Conservation (phyloP, 2,329 filamentous ascomycete species). For the Ascosphaera aggregata region DNA sequence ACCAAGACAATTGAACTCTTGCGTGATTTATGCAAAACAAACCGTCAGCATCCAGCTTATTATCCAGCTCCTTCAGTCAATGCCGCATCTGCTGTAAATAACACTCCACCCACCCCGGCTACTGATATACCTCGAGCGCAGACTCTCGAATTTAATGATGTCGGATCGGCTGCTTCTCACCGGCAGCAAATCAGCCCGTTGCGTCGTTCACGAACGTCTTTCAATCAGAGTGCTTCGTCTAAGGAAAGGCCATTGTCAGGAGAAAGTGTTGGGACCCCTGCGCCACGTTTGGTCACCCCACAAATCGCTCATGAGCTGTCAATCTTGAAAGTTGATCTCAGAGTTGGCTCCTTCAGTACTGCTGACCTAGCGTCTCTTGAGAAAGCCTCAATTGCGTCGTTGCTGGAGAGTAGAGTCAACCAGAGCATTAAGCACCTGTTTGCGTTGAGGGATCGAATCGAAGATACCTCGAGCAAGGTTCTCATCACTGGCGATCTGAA, state of each 20-base stretch:
- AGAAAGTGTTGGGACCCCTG: constrained; percentile 29
- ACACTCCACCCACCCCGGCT: constrained; percentile 7
- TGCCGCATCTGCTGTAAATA: constrained; percentile 11
- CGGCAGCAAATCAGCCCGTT: not conserved
- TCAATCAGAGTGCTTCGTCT: constrained; percentile 19
- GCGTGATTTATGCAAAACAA: constrained; percentile 67
- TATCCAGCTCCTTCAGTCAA: constrained; percentile 41
- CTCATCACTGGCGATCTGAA: constrained; percentile 90
- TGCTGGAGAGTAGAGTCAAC: constrained; percentile 83
- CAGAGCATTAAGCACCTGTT: constrained; percentile 82
- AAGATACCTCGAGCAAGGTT: constrained; percentile 94
- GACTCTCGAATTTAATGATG: not conserved
- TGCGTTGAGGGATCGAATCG: constrained; percentile 73
- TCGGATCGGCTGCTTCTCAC: not conserved
- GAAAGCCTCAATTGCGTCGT: constrained; percentile 68
- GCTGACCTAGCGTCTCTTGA: constrained; percentile 81
- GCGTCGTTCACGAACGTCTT: constrained; percentile 31
- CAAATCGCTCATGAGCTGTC: constrained; percentile 94
- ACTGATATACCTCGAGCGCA: constrained; percentile 10
- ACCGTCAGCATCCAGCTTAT: constrained; percentile 76
- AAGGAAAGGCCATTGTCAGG: constrained; percentile 57
- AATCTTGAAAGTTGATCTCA: constrained; percentile 80
- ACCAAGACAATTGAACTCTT: constrained; percentile 66
- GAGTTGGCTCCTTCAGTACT: constrained; percentile 67
- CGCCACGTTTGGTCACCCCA: constrained; percentile 69